Base-by-base conservation (phyloP, 139 green algal species). In the Auxenochlorella protothecoides region DNA sequence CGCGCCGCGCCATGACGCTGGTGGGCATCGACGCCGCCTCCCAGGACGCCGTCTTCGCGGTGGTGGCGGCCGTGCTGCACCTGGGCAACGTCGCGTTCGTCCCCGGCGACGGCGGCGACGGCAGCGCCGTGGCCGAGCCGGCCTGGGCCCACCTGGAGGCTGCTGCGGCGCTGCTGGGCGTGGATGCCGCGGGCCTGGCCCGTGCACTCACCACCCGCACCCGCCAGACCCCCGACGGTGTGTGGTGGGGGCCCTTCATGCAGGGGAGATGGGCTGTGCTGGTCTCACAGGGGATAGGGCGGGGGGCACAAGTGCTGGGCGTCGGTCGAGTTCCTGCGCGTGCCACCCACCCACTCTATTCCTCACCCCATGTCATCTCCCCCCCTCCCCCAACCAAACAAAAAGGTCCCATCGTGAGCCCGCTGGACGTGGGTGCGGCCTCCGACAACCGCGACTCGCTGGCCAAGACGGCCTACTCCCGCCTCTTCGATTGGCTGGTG, bases 401-500 rank as follows among this genome's bases (percentile, higher is more conserved):
- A 72, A 68, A 65, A 85, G 80, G 90, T 7, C 78, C 87, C 15
- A 98, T 99, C 74, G 84, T 93, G 52, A 92, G 82, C 65, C 91
- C 91, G 10, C 83, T 99, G 55, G 83, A 91, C 71, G 82, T 85
- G 2, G 78, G 83, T n/a, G 91, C 93, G 6, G 91, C 95, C 5
- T 68, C 74, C 12, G 87, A 96, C 76, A 97, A 86, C 75, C 75
- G 93, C 9, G 95, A 99, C 80, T 91, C 95, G 16, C 85, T 98
- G 14, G 83, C 93, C 72, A 98, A 98, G 83, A 96, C 89, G 55
- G 80, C 97, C 68, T 98, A 98, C 83, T 89, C 88, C 6, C 84
- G 86, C 71, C 82, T 97, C 79, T 99, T 99, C 84, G 95, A 98
- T 84, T 99, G 92, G 92, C 89, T 96, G 68, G 95, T 97, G 66